phyloP scores from a whole-genome alignment of 441 rosid genomes.

The Breynia disticha region DNA sequence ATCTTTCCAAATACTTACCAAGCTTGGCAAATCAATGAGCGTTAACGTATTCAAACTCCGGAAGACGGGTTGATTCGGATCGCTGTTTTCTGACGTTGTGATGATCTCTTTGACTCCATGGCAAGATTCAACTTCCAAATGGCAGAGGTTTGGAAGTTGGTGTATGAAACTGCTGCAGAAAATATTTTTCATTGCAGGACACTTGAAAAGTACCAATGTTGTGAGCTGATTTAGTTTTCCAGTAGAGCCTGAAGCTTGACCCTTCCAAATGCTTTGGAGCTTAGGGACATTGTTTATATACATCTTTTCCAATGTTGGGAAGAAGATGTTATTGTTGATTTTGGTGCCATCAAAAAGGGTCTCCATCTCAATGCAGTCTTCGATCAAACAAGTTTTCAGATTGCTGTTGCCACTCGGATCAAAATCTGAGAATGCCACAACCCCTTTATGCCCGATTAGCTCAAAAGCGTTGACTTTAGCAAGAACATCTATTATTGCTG shows the following conservation, averaged over 20 bases:
- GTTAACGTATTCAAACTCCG: neutral
- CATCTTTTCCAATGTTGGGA: neutral
- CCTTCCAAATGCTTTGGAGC: neutral
- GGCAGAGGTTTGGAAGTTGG: neutral
- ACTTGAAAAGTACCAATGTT: neutral
- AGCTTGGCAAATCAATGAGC: constrained; percentile 2
- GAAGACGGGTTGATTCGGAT: neutral
- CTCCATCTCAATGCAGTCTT: neutral
- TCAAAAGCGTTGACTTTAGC: neutral
- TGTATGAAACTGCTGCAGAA: neutral
- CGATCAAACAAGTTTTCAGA: neutral
- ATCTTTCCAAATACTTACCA: neutral
- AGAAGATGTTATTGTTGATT: too few relatives aligned
- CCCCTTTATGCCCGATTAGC: neutral
- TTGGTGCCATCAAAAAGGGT: neutral
- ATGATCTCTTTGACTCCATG: constrained; percentile 1
- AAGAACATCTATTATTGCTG: neutral
- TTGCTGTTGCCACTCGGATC: neutral
- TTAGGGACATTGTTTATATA: neutral
- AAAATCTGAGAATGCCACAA: neutral
- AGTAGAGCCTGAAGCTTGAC: neutral
- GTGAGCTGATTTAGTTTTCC: neutral
- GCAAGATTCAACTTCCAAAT: constrained; percentile 7
- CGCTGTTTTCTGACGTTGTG: neutral
- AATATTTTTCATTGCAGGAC: neutral